phyloP scores from a whole-genome alignment of 805 yeast genomes.

The Isabelozyma rhagii region DNA sequence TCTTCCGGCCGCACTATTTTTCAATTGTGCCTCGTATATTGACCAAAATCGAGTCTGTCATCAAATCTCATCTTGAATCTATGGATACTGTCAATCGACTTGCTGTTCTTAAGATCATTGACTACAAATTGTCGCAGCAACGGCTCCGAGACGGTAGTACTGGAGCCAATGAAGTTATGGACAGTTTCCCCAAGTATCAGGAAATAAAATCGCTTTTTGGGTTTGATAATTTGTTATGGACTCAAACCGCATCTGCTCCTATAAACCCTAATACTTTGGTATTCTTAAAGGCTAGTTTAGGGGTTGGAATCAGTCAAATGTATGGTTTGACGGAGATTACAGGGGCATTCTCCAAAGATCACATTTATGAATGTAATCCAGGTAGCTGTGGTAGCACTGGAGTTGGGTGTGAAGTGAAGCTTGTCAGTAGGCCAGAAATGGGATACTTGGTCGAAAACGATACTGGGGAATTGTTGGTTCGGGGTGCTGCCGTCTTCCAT shows the following conservation, averaged over 20 bases:
- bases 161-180: conserved; percentile 13
- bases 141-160: conserved; percentile 34
- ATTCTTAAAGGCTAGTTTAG: conserved; percentile 23
- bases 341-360: conserved; percentile 17
- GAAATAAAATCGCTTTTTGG: conserved; percentile 30
- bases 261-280: conserved; percentile 18
- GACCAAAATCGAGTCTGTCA: conserved; percentile 34
- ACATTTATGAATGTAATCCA: conserved; percentile 17
- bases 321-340: conserved; percentile 31
- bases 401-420: conserved; percentile 15
- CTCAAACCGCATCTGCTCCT: conserved; percentile 33
- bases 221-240: conserved; percentile 20
- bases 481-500: conserved; percentile 63
- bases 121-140: conserved; percentile 18
- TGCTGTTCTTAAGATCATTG: conserved; percentile 14
- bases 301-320: conserved; percentile 28
- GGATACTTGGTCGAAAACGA: conserved; percentile 13
- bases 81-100: conserved; percentile 4
- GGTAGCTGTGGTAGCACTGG: conserved; percentile 24
- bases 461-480: conserved; percentile 47
- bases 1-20: conserved; percentile 23
- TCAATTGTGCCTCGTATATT: conserved; percentile 32
- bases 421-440: conserved; percentile 13
- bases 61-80: conserved; percentile 12
- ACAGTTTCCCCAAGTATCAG: conserved; percentile 17